These are phyloP conservation scores for Mikania micrantha DNA, from an alignment of 129 eudicot genomes.

Conservation along the genomic window DNA sequence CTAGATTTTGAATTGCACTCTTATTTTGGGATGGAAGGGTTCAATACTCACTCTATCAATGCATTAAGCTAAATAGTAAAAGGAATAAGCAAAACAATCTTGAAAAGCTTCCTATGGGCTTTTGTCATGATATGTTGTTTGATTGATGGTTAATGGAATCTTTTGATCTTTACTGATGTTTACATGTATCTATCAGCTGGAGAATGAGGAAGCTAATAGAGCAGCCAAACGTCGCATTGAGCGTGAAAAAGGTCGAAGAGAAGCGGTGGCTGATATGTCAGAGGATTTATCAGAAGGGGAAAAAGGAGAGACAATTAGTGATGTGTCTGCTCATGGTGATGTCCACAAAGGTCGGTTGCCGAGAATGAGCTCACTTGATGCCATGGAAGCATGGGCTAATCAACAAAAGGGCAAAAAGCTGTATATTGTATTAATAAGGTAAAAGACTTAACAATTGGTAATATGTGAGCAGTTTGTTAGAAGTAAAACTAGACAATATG, in stretches of 20 bases:
- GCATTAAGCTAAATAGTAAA: background rate
- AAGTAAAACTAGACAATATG: background rate
- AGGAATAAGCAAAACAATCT: background rate
- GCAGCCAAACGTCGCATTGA: conserved; percentile 78
- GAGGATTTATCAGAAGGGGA: conserved; percentile 99
- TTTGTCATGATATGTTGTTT: background rate
- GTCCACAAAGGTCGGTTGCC: conserved; percentile 75
- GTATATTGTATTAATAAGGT: conserved; percentile 86
- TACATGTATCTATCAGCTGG: conserved; percentile 48
- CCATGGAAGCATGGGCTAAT: conserved; percentile 88
- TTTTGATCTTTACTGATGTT: conserved; percentile 3
- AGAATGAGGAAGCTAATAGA: conserved; percentile 80
- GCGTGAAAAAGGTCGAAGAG: conserved; percentile 91
- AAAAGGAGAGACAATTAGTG: conserved; percentile 61
- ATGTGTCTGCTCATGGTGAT: conserved; percentile 72
- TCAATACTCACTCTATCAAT: background rate
- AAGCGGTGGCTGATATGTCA: conserved; percentile 98
- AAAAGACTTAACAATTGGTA: background rate
- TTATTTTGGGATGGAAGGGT: background rate
- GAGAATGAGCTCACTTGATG: conserved; percentile 74
- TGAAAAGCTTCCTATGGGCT: background rate
- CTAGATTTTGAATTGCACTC: background rate
- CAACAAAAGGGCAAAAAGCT: conserved; percentile 90
- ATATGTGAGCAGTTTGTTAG: background rate
- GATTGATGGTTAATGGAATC: background rate